These are phyloP conservation scores for Porcisia deanei DNA, from an alignment of 208 protist species.

Conservation along the genomic window DNA sequence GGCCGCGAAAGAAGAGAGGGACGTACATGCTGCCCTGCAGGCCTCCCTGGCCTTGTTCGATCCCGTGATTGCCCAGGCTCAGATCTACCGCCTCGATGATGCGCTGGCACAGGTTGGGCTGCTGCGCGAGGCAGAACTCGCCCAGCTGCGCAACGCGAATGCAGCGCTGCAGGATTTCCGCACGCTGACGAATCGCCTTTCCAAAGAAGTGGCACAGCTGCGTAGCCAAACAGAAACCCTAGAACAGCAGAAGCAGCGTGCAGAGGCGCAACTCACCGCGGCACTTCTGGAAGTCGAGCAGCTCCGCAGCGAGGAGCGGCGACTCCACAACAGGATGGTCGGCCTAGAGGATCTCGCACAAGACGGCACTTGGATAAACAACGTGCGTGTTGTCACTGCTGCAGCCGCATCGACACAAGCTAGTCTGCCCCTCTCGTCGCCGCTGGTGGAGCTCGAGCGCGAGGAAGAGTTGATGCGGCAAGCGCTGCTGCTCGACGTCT, in stretches of 20 bases:
- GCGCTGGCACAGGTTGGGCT: conserved; percentile 77
- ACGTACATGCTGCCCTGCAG: conserved; percentile 39
- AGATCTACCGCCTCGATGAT: conserved; percentile 83
- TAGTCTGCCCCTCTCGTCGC: not conserved
- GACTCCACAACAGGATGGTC: conserved; percentile 40
- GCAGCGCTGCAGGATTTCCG: conserved; percentile 43
- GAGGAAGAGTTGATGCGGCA: conserved; percentile 62
- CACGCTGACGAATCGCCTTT: conserved; percentile 35
- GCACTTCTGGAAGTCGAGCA: conserved; percentile 57
- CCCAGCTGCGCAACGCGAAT: conserved; percentile 40
- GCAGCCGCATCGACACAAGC: not conserved
- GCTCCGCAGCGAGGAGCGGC: conserved; percentile 67
- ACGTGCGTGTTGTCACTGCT: conserved; percentile 20
- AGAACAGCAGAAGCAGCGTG: conserved; percentile 30
- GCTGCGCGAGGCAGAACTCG: conserved; percentile 74
- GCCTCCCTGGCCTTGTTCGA: conserved; percentile 65
- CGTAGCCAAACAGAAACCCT: conserved; percentile 19
- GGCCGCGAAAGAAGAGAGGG: conserved; percentile 43
- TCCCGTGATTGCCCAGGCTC: conserved; percentile 71
- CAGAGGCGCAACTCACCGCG: conserved; percentile 17
- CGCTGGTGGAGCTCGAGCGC: conserved; percentile 18
- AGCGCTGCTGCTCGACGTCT: conserved; percentile 58
- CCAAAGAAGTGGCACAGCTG: conserved; percentile 40
- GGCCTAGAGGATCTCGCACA: conserved; percentile 33
- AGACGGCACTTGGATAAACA: conserved; percentile 22